Evolutionary conservation across 106 monocot species (phyloP).

Genomic region (Dendrobium nobile): DNA sequence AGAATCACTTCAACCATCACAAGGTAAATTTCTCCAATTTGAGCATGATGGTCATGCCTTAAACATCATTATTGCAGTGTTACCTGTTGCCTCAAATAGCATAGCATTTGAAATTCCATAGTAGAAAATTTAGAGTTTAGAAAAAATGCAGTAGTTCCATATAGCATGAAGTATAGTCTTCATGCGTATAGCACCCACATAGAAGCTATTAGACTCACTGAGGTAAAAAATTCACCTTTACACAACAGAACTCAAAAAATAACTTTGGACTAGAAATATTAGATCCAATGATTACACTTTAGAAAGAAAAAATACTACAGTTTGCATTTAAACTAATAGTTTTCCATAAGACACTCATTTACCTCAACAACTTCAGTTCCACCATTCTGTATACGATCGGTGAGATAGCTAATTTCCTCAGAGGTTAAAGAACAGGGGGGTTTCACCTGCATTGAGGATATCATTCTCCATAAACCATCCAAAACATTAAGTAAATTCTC

Average conservation of each 20-base stretch:
- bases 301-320: background rate
- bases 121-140: background rate
- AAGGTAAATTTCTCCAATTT: background rate
- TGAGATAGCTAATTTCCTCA: conserved; percentile 76
- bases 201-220: background rate
- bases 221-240: background rate
- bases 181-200: background rate
- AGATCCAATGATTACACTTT: too few relatives aligned
- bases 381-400: conserved; percentile 94
- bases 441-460: conserved; percentile 44
- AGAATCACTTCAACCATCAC: background rate
- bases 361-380: conserved; percentile 99
- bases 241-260: background rate
- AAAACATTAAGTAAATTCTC: background rate
- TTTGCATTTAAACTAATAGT: background rate
- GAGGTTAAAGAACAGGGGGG: conserved; percentile 75
- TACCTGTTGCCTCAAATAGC: background rate
- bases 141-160: background rate
- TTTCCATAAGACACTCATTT: background rate
- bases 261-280: background rate
- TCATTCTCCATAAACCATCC: background rate
- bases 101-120: background rate
- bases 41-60: background rate
- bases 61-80: background rate
- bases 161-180: background rate